phyloP scores from a whole-genome alignment of 495 filamentous ascomycete species.

The Aspergillus incahuasiensis region DNA sequence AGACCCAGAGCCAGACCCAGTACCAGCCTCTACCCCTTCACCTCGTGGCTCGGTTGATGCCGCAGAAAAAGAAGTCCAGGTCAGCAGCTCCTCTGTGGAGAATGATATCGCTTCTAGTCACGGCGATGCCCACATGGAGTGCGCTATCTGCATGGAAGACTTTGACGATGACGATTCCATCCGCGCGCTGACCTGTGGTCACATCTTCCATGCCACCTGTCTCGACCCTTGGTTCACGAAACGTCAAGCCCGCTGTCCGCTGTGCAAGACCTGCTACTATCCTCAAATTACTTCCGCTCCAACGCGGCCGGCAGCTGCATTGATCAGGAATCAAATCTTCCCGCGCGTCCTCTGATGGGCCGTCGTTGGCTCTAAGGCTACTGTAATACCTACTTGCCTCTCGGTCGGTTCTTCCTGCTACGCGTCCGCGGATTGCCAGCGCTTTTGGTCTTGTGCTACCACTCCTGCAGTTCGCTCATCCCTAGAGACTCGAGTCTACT shows the following conservation, averaged over 20 bases:
- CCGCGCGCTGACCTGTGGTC: slow-evolving; percentile 83
- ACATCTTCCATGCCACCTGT: slow-evolving; percentile 92
- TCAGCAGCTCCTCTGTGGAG: background rate
- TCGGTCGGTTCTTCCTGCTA: too few relatives aligned
- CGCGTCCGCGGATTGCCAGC: too few relatives aligned
- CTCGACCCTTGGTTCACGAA: slow-evolving; percentile 95
- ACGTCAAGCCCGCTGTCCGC: slow-evolving; percentile 87
- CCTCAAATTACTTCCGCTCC: background rate
- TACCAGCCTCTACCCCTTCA: background rate
- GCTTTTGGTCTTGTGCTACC: too few relatives aligned
- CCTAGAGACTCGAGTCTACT: too few relatives aligned
- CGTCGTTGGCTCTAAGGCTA: background rate
- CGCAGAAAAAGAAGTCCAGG: background rate
- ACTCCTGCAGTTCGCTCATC: too few relatives aligned
- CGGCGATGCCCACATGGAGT: slow-evolving; percentile 57
- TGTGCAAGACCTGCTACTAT: slow-evolving; percentile 68
- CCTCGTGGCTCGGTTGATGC: background rate
- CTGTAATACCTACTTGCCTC: background rate
- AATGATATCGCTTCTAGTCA: slow-evolving; percentile 35
- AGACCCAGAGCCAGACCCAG: background rate
- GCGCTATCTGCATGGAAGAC: slow-evolving; percentile 86
- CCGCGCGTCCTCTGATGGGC: slow-evolving; percentile 7
- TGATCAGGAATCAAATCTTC: slow-evolving; percentile 16
- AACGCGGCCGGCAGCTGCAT: background rate
- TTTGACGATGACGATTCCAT: slow-evolving; percentile 85